phyloP scores from a whole-genome alignment of 139 green algal species.

The Edaphochlamys debaryana region DNA sequence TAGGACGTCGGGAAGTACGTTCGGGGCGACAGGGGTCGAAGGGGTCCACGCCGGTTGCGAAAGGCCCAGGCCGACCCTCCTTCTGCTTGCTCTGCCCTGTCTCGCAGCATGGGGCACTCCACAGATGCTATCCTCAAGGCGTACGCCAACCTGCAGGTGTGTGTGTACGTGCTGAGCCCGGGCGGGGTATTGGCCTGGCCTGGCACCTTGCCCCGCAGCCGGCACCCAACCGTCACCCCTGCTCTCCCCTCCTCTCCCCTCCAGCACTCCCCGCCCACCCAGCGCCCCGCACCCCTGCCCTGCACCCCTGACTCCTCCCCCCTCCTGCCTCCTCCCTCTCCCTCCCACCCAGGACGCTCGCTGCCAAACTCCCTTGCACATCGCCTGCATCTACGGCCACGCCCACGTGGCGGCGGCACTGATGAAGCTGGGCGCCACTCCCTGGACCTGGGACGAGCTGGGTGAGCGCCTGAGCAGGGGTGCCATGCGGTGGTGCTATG shows the following conservation, averaged over 20 bases:
- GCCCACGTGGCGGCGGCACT: conserved; percentile 41
- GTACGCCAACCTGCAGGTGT: conserved; percentile 11
- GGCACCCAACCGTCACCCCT: too few species aligned
- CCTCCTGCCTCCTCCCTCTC: not conserved
- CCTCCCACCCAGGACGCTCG: conserved; percentile 15
- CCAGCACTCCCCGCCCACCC: too few species aligned
- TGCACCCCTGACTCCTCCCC: too few species aligned
- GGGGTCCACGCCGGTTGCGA: too few species aligned
- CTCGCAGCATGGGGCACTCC: conserved; percentile 28
- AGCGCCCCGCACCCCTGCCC: too few species aligned
- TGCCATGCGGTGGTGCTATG: not conserved
- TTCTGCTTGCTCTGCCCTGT: too few species aligned
- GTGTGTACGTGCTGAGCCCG: not conserved
- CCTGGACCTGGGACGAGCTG: conserved; percentile 43
- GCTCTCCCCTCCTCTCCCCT: too few species aligned
- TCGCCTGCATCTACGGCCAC: conserved; percentile 50
- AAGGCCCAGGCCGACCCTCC: too few species aligned
- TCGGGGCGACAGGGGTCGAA: too few species aligned
- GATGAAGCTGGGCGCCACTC: conserved; percentile 41
- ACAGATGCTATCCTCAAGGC: conserved; percentile 35
- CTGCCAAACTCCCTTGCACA: conserved; percentile 45
- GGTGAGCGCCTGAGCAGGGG: not conserved
- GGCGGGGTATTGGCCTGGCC: too few species aligned
- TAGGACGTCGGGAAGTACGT: too few species aligned
- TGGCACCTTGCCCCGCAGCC: too few species aligned